A percentile compares a stretch with the other conserved stretches of the same genome.
phyloP scores from a whole-genome alignment of 2,329 filamentous ascomycete species.

The Colletotrichum echinochloae region DNA sequence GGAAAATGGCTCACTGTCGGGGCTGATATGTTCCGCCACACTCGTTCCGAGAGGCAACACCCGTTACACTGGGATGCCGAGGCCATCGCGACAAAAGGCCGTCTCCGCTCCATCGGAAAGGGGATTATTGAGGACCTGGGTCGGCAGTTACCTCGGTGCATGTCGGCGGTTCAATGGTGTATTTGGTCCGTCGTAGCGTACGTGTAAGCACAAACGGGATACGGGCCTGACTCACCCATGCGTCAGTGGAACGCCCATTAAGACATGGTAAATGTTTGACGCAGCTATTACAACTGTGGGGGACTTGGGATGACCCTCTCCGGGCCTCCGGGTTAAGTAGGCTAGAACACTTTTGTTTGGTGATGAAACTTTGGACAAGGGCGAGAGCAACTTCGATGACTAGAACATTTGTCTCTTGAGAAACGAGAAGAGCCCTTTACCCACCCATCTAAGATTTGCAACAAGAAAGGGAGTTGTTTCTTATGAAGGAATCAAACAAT shows the following conservation, averaged over 20 bases:
- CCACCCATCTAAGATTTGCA: neutral
- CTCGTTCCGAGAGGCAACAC: neutral
- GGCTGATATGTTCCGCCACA: neutral
- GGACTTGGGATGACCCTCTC: neutral
- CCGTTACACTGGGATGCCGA: neutral
- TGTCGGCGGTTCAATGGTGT: neutral
- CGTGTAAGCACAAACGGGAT: neutral
- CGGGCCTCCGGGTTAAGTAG: neutral
- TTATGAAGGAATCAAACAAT: neutral
- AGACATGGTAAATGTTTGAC: too few species aligned
- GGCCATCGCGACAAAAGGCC: neutral
- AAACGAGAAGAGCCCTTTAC: neutral
- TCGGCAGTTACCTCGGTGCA: neutral
- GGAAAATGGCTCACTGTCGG: neutral
- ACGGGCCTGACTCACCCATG: neutral
- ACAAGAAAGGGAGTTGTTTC: neutral
- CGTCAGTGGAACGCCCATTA: too few species aligned
- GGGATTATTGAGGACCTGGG: neutral
- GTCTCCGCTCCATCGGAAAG: neutral
- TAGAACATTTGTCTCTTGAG: neutral
- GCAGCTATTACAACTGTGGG: neutral
- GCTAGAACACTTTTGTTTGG: neutral
- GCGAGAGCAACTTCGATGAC: neutral
- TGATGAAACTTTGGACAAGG: neutral
- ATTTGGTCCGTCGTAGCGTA: neutral